These are phyloP conservation scores for Tuber calosporum DNA, from an alignment of 495 filamentous ascomycete species.

Conservation along the genomic window DNA sequence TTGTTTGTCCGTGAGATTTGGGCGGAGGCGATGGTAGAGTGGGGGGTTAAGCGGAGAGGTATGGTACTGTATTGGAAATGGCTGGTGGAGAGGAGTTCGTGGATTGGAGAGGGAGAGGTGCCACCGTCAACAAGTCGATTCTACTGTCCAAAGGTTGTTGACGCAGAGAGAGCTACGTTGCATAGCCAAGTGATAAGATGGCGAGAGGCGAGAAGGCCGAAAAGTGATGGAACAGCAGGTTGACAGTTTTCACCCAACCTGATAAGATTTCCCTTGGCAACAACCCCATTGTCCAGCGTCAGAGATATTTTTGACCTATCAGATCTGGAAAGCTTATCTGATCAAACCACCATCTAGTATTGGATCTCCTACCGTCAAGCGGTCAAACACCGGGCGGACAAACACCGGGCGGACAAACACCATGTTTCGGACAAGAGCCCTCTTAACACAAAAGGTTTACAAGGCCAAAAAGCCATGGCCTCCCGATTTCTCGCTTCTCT, in stretches of 20 bases:
- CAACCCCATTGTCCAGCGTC: not conserved
- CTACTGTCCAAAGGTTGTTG: not conserved
- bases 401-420: not conserved
- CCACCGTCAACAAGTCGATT: not conserved
- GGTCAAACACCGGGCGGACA: not conserved
- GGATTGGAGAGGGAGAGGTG: not conserved
- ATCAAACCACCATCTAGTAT: not conserved
- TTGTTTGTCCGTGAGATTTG: not conserved
- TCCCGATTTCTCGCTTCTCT: conserved; percentile 77
- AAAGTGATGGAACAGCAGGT: not conserved
- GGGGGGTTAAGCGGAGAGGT: not conserved
- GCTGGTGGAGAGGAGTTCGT: not conserved
- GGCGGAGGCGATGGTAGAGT: not conserved
- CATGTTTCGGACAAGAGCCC: conserved; percentile 25
- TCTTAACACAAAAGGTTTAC: conserved; percentile 45
- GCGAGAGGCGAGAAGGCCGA: not conserved
- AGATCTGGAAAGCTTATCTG: not conserved
- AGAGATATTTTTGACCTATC: not conserved
- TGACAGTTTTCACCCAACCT: not conserved
- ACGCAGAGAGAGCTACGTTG: not conserved
- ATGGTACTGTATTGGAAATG: not conserved
- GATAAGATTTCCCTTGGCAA: not conserved
- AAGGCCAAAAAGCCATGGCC: conserved; percentile 86
- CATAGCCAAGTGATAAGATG: not conserved
- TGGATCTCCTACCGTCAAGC: not conserved